Evolutionary conservation across 768 basidiomycete species (phyloP), one percentile per base, ranked within the genome.

Genomic region (Hydnomerulius pinastri): DNA sequence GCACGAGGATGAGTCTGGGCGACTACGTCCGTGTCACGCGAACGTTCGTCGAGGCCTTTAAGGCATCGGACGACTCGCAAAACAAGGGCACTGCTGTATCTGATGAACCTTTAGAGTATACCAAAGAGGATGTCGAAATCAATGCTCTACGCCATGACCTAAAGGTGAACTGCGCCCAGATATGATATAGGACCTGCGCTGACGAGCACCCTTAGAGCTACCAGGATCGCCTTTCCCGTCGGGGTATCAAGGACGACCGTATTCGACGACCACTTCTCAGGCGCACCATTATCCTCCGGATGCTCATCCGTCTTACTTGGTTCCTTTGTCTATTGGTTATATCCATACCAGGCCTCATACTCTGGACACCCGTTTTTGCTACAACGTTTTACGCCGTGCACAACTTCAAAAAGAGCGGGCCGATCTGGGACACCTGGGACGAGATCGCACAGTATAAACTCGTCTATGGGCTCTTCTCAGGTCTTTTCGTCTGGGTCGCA

Each of bases 361-460:
- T 94, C 35, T 94, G 93, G 93, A 50, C 82, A 5, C 93, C 92
- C 1, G 74, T 93, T 12, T 92, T 93, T 58, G 55, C 72, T 44
- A 82, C 84, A 17, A 87, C 90, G 1, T 80, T 83, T 56, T 77
- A 81, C 58, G 86, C 80, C 2, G 87, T 87, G 18, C 79, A 78
- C 59, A 83, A 84, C 55, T 89, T 89, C 75, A 90, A 87, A 69
- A 86, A 83, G 70, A 85, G 79, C 0, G 91, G 91, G 0, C 90
- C 90, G 1, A 77, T 88, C 30, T 88, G 86, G 73, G 88, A 93
- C 62, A 92, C 89, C 0, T 92, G 83, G 79, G 92, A 93, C 60
- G 91, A 93, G 65, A 90, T 93, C 55, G 89, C 91, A 10, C 89
- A 93, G 63, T 89, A 90, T 68, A 93, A 92, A 65, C 83, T 93